Conservation (phyloP, 495 filamentous ascomycete species). For the Penicillium bovifimosum region DNA sequence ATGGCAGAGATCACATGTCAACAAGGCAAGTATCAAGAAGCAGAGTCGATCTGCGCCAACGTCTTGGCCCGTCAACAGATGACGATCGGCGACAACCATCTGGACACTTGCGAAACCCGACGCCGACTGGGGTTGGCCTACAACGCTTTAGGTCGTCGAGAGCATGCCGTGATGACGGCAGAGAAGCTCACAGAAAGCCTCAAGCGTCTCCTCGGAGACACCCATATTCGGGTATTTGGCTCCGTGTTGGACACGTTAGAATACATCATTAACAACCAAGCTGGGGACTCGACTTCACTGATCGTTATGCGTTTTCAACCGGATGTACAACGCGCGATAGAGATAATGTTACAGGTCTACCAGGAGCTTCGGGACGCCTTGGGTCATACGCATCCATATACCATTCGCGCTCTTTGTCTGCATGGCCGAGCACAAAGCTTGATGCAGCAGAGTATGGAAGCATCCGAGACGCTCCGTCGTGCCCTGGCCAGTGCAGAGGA, state of each 20-base stretch:
- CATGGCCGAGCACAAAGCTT: constrained; percentile 20
- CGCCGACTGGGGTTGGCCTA: constrained; percentile 29
- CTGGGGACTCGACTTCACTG: constrained; percentile 2
- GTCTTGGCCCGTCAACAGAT: constrained; percentile 37
- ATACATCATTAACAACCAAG: constrained; percentile 21
- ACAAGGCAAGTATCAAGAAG: constrained; percentile 28
- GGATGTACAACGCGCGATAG: constrained; percentile 14
- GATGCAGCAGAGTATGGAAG: constrained; percentile 14
- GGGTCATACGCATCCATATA: constrained; percentile 21
- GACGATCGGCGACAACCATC: constrained; percentile 32
- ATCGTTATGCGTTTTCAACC: constrained; percentile 13
- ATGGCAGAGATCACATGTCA: constrained; percentile 27
- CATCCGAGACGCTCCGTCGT: constrained; percentile 33
- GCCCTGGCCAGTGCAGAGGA: constrained; percentile 34
- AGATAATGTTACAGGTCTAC: constrained; percentile 13
- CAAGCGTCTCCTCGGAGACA: constrained; percentile 26
- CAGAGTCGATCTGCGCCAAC: constrained; percentile 33
- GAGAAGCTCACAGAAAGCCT: constrained; percentile 22
- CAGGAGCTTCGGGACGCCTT: constrained; percentile 21
- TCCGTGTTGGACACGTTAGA: constrained; percentile 24
- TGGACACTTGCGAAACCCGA: constrained; percentile 32
- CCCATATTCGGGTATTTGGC: constrained; percentile 26
- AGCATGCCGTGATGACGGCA: constrained; percentile 23
- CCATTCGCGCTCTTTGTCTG: constrained; percentile 27
- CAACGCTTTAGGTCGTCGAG: constrained; percentile 17